Evolutionary conservation across 2,329 filamentous ascomycete species (phyloP).

Genomic region (Huntiella moniliformis): DNA sequence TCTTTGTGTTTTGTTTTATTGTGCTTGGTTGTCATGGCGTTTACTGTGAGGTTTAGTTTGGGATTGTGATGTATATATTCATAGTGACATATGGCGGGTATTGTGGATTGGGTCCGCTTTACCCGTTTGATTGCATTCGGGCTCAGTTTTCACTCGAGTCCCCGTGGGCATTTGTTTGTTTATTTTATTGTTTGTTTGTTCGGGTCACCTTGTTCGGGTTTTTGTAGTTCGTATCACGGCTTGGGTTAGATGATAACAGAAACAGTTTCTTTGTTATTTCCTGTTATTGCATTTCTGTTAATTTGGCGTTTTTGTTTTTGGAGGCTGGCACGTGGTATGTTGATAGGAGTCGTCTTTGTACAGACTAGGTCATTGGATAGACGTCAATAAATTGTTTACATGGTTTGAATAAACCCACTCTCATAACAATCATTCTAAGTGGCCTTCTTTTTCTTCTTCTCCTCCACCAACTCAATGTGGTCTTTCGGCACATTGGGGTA

Average conservation of each 20-base stretch:
- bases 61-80: background rate
- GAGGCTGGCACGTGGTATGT: background rate
- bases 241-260: background rate
- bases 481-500: slow-evolving; percentile 84
- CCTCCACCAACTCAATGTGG: slow-evolving; percentile 86
- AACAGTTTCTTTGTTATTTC: slow-evolving; percentile 2
- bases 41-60: background rate
- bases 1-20: background rate
- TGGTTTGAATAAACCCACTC: no score
- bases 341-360: background rate
- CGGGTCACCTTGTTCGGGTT: background rate
- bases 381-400: no score
- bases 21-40: background rate
- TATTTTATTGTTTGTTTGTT: background rate
- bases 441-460: slow-evolving; percentile 66
- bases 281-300: background rate
- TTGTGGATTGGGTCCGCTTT: background rate
- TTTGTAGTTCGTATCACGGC: background rate
- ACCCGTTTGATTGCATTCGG: background rate
- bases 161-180: background rate
- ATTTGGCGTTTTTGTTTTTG: background rate
- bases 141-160: background rate
- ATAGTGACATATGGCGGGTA: background rate
- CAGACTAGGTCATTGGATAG: background rate
- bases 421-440: background rate